Evolutionary conservation across 345 rosid genomes (phyloP), one percentile per base, ranked within the genome.

Genomic region (Acer campestre): DNA sequence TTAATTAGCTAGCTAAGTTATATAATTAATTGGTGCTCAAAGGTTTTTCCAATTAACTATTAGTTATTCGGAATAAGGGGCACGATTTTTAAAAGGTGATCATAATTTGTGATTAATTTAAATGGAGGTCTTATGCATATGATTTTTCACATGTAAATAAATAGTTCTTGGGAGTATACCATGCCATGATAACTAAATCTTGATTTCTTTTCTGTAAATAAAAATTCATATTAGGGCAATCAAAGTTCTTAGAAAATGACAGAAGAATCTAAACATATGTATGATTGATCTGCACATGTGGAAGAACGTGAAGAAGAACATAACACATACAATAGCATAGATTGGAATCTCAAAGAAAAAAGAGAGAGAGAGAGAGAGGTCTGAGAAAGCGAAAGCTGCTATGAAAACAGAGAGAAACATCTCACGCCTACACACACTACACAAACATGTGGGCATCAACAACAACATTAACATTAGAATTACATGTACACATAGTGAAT

Each of bases 321-420:
- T 64, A 66, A 42, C 38, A 35, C 38, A 35, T 35, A 27, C 23
- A 18, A 53, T 53, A 53, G 73, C 83, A 80, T 80, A 77, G 80
- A 77, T 58, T 84, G 85, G 83, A 84, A 79, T 80, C 81, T 82
- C 63, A 13, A 48, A 71, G 59, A 35, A n/a, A 61, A 56, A n/a
- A n/a, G n/a, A n/a, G n/a, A 56, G 44, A 51, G 67, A 62, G 55
- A 29, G 29, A n/a, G 70, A 25, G 85, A 84, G 86, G 46, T 77
- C 61, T 82, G 81, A 76, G 25, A 88, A 82, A 88, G 85, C 67
- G 73, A 88, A 88, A 81, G 91, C 91, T 86, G 89, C 88, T 86
- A 84, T 78, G 77, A 80, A 83, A 83, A 80, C 85, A 77, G 81
- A 78, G 75, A 75, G 80, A 74, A 76, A 85, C 38, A 74, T 79